A percentile compares a stretch with the other conserved stretches of the same genome.
Conservation (phyloP, 2,329 filamentous ascomycete genomes). For the Colletotrichum endophyticum region DNA sequence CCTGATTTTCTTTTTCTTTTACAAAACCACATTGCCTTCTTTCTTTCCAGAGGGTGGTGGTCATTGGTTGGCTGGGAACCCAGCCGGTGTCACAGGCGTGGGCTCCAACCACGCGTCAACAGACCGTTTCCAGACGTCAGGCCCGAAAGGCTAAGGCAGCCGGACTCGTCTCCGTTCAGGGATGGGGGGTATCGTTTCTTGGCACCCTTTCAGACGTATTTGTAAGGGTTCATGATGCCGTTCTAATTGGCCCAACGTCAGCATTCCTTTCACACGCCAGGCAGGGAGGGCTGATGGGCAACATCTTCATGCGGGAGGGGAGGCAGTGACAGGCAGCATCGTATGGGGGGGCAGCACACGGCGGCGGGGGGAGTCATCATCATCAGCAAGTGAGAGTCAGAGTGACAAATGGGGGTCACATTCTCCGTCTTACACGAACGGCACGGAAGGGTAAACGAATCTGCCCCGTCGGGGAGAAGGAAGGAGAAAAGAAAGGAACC, state of each 20-base stretch:
- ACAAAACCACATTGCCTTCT: not conserved
- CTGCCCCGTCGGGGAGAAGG: not conserved
- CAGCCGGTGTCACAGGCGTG: not conserved
- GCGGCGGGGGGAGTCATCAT: not conserved
- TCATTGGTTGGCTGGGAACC: not conserved
- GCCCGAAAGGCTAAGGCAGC: not conserved
- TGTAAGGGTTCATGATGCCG: slow-evolving; percentile 99
- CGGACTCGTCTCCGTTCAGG: not conserved
- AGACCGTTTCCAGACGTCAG: not conserved
- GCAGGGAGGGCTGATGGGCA: slow-evolving; percentile 4
- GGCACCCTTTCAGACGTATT: slow-evolving; percentile 71
- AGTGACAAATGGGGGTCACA: not conserved
- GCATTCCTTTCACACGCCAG: slow-evolving; percentile 17
- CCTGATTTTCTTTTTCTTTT: not conserved
- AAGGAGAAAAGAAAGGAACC: not conserved
- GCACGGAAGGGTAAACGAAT: not conserved
- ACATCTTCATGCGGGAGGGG: not conserved
- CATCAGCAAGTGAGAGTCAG: not conserved
- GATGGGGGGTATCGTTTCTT: slow-evolving; percentile 2
- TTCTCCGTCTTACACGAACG: not conserved
- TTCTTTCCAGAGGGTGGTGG: not conserved
- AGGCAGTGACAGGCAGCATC: not conserved
- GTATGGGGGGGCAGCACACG: not conserved
- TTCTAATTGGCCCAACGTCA: slow-evolving; percentile 61
- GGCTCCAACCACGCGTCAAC: not conserved